Base-by-base conservation (phyloP, 306 rosid species). In the Rosa chinensis region DNA sequence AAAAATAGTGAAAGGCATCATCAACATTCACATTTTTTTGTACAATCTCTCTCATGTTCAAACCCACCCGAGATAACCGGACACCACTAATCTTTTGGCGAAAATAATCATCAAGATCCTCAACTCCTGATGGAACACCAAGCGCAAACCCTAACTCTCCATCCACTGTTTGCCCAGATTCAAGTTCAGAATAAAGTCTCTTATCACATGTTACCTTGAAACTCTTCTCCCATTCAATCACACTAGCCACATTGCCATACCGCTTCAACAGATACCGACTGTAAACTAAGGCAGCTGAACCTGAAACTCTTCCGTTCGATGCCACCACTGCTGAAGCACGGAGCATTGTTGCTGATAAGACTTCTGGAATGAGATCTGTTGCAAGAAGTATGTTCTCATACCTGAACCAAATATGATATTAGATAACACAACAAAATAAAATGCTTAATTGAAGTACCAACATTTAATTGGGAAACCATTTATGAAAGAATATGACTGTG, bases 81-180 rank as follows among this genome's bases (percentile, higher is more conserved):
- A 94, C 90, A 70, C 92, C 88, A 48, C 92, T 86, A 72, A 95
- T 89, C 88, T 95, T 95, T 79, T 91, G 98, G 80, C 94, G 97
- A 77, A 93, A 79, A 83, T 89, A 95, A 55, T 91, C 99, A 95
- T 95, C 99, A 78, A 82, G 98, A 80, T 95, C 96, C 85, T 89
- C 97, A 47, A 95, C 93, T 70, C 99, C 99, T 18, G 95, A 82
- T 13, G 97, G 97, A 79, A 93, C 97, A 56, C 99, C 99, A 78
- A 92, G 92, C 4, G 95, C 87, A 43, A 91, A 84, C 76, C 91
- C 95, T 39, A 82, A 78, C 85, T 91, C 99, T 73, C 99, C 98
- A 79, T 95, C 96, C 76, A 69, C 70, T 66, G 91, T 86, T 64
- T 90, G 69, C 73, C 90, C 92, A 79, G 88, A 78, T 76, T 91